A percentile compares a stretch with the other conserved stretches of the same genome.
These are phyloP conservation scores for Elaeis oleifera DNA, from an alignment of 202 grass and related monocot species.

Conservation along the genomic window DNA sequence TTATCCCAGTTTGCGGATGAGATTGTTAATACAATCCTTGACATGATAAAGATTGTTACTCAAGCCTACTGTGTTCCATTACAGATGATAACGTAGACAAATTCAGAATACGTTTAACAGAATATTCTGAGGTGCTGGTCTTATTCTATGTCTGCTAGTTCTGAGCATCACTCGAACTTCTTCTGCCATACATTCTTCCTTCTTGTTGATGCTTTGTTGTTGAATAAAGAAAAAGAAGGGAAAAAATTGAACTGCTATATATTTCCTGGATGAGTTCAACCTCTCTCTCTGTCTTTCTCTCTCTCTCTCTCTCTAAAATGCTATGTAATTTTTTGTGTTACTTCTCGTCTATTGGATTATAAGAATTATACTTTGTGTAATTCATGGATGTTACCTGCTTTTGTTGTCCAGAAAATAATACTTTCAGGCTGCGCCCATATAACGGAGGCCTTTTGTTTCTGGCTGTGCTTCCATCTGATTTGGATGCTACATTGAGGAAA, in stretches of 20 bases:
- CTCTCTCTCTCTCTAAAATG: no score
- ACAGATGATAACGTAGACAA: constrained; percentile 29
- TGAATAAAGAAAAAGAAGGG: no score
- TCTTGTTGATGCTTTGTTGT: no score
- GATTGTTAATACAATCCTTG: constrained; percentile 30
- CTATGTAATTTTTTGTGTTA: no score
- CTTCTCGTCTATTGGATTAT: no score
- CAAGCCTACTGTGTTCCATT: constrained; percentile 38
- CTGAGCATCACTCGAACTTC: not conserved
- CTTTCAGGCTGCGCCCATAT: constrained; percentile 67
- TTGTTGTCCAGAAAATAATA: constrained; percentile 59
- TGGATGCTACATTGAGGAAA: constrained; percentile 47
- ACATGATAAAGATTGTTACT: constrained; percentile 28
- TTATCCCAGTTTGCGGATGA: constrained; percentile 39
- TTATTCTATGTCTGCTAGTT: constrained; percentile 3
- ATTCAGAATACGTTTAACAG: constrained; percentile 52
- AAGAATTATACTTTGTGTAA: no score
- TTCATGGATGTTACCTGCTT: not conserved
- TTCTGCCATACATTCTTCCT: no score
- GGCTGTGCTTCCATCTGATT: constrained; percentile 38
- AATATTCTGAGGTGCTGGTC: constrained; percentile 56
- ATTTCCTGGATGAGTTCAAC: no score
- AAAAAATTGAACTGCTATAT: no score
- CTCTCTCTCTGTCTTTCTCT: no score
- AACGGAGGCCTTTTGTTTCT: constrained; percentile 49